A percentile compares a stretch with the other conserved stretches of the same genome.
Evolutionary conservation across 805 yeast genomes (phyloP).

Genomic region (Kuraishia molischiana): DNA sequence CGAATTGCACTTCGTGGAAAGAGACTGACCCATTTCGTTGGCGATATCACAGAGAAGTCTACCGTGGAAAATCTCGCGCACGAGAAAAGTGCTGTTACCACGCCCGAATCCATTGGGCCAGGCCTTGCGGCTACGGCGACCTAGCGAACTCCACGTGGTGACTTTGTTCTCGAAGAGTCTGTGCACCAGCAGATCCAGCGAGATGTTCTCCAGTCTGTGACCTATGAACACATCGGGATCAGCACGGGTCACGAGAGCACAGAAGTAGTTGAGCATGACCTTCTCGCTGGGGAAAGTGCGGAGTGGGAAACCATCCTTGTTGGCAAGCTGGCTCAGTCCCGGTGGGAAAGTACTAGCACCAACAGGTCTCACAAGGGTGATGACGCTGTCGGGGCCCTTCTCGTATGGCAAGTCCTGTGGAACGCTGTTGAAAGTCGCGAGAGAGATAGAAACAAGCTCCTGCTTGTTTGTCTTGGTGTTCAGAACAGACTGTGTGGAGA

Average conservation of each 20-base stretch:
- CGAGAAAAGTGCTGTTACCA: slow-evolving; percentile 33
- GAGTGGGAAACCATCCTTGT: slow-evolving; percentile 39
- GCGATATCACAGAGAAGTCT: slow-evolving; percentile 86
- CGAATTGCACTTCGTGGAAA: slow-evolving; percentile 84
- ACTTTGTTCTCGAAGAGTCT: slow-evolving; percentile 69
- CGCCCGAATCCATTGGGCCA: slow-evolving; percentile 70
- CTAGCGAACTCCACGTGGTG: slow-evolving; percentile 72
- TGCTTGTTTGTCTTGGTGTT: slow-evolving; percentile 68
- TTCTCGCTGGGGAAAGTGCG: slow-evolving; percentile 65
- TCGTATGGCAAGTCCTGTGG: slow-evolving; percentile 66
- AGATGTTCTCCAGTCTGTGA: slow-evolving; percentile 71
- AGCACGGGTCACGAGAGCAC: slow-evolving; percentile 56
- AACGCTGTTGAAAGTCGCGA: slow-evolving; percentile 59
- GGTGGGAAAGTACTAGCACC: slow-evolving; percentile 57
- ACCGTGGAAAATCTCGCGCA: slow-evolving; percentile 72
- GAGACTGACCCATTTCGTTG: slow-evolving; percentile 89
- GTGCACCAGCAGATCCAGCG: slow-evolving; percentile 71
- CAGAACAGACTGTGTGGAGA: slow-evolving; percentile 75
- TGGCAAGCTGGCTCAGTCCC: slow-evolving; percentile 57
- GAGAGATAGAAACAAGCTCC: slow-evolving; percentile 77
- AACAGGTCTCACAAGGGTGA: slow-evolving; percentile 76
- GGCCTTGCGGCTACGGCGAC: slow-evolving; percentile 65
- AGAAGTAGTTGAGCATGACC: slow-evolving; percentile 61
- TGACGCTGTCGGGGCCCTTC: slow-evolving; percentile 45
- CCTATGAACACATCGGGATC: slow-evolving; percentile 94